These are phyloP conservation scores for Chaetomium tenue DNA, from an alignment of 495 filamentous ascomycete genomes.

Conservation along the genomic window DNA sequence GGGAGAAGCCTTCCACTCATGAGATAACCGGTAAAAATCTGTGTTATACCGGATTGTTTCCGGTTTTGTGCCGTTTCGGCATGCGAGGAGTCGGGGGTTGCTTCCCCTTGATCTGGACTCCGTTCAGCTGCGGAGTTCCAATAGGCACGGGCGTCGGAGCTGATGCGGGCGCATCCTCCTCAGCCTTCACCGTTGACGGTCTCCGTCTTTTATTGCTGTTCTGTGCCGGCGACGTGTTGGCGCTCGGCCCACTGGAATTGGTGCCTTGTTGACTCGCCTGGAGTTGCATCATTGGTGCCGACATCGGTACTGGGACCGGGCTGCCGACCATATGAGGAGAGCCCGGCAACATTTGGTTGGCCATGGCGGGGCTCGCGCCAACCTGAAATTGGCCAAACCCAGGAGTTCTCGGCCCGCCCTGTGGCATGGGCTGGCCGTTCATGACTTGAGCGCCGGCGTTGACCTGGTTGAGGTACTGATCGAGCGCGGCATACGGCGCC, in stretches of 20 bases:
- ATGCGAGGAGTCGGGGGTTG: slow-evolving; percentile 49
- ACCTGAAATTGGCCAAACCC: slow-evolving; percentile 52
- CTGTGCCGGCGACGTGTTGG: slow-evolving; percentile 80
- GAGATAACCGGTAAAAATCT: neutral
- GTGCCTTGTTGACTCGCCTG: slow-evolving; percentile 73
- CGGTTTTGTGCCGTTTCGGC: slow-evolving; percentile 44
- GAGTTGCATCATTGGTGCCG: slow-evolving; percentile 64
- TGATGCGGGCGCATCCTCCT: slow-evolving; percentile 57
- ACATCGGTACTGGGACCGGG: slow-evolving; percentile 58
- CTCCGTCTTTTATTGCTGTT: slow-evolving; percentile 74
- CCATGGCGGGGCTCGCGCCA: slow-evolving; percentile 54
- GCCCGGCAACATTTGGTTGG: slow-evolving; percentile 57
- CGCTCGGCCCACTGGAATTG: slow-evolving; percentile 68
- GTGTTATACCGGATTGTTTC: slow-evolving; percentile 12
- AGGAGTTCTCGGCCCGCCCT: slow-evolving; percentile 47
- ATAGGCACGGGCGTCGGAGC: slow-evolving; percentile 45
- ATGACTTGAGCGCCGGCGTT: slow-evolving; percentile 34
- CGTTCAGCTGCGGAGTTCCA: slow-evolving; percentile 47
- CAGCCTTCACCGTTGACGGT: slow-evolving; percentile 72
- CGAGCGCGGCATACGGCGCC: slow-evolving; percentile 59
- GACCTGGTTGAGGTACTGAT: slow-evolving; percentile 55
- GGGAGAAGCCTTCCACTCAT: neutral
- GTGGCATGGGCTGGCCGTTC: slow-evolving; percentile 46
- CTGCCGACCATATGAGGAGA: slow-evolving; percentile 56
- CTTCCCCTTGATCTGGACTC: slow-evolving; percentile 42